phyloP scores from a whole-genome alignment of 768 basidiomycete species.

The Amanita rubescens region DNA sequence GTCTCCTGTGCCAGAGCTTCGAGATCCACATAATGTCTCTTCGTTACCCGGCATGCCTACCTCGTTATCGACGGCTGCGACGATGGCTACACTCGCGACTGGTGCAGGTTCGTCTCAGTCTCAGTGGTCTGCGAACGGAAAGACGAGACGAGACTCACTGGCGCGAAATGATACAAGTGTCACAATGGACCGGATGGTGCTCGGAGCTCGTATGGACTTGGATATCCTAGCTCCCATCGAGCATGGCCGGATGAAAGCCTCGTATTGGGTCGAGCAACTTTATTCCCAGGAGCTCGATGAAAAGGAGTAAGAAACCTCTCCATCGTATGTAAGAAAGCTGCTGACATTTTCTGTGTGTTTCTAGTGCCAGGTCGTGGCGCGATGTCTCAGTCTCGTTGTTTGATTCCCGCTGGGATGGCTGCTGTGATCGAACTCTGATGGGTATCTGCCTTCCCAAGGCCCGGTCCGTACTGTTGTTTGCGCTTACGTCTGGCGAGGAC shows the following conservation, averaged over 20 bases:
- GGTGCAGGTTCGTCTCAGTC: constrained; percentile 19
- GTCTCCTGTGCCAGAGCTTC: constrained; percentile 26
- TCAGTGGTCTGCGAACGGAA: constrained; percentile 21
- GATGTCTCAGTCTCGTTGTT: constrained; percentile 53
- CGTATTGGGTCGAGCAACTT: constrained; percentile 67
- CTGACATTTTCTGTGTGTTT: neutral
- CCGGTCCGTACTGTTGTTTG: constrained; percentile 38
- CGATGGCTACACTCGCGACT: constrained; percentile 41
- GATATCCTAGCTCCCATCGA: constrained; percentile 39
- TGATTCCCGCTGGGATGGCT: constrained; percentile 59
- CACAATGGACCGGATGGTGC: constrained; percentile 62
- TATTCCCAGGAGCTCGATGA: constrained; percentile 38
- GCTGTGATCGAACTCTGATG: constrained; percentile 41
- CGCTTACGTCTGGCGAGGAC: constrained; percentile 36
- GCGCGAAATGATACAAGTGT: constrained; percentile 49
- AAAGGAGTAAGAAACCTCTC: constrained; percentile 39
- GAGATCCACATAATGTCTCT: constrained; percentile 36
- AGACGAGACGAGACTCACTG: constrained; percentile 34
- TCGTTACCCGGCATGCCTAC: constrained; percentile 48
- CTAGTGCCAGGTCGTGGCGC: constrained; percentile 35
- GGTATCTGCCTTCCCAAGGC: constrained; percentile 47
- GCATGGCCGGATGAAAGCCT: constrained; percentile 60
- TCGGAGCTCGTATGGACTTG: constrained; percentile 41
- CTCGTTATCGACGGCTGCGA: constrained; percentile 42
- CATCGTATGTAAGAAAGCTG: neutral